A percentile compares a stretch with the other conserved stretches of the same genome.
Evolutionary conservation across 2,329 filamentous ascomycete species (phyloP).

Genomic region (Aspergillus viridinutans): DNA sequence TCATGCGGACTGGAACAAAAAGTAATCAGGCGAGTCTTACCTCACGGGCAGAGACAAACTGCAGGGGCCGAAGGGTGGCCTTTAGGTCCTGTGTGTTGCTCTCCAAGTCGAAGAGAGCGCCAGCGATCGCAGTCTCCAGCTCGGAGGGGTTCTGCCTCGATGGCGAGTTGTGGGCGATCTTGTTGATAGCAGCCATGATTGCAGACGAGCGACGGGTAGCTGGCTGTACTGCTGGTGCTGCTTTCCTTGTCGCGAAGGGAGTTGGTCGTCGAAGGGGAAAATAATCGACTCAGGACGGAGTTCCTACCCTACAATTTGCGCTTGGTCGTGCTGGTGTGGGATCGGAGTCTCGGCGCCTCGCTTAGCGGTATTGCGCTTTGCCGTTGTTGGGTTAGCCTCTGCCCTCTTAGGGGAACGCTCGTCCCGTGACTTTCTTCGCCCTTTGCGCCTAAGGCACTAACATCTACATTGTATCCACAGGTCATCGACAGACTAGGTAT

Average conservation of each 20-base stretch:
- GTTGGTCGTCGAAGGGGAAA: slow-evolving; percentile 27
- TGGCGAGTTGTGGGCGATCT: slow-evolving; percentile 96
- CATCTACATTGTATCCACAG: neutral
- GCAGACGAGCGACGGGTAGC: slow-evolving; percentile 40
- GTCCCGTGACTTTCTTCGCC: slow-evolving; percentile 30
- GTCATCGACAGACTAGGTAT: neutral
- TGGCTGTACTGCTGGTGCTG: slow-evolving; percentile 34
- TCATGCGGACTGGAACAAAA: neutral
- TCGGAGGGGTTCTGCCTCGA: slow-evolving; percentile 94
- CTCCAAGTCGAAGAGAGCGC: slow-evolving; percentile 98
- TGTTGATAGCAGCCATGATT: slow-evolving; percentile 81
- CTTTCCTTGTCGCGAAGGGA: slow-evolving; percentile 29
- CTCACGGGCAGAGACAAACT: slow-evolving; percentile 98
- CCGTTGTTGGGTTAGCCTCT: slow-evolving; percentile 18
- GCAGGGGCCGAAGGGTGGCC: slow-evolving; percentile 90
- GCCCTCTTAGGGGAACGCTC: slow-evolving; percentile 20
- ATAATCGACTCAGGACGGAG: slow-evolving; percentile 14
- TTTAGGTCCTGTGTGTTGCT: slow-evolving; percentile 98
- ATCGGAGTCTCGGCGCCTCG: slow-evolving; percentile 28
- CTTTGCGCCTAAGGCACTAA: slow-evolving; percentile 1
- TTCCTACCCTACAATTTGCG: slow-evolving; percentile 13
- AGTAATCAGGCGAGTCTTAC: slow-evolving; percentile 57
- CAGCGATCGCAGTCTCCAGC: slow-evolving; percentile 95
- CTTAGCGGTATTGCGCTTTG: slow-evolving; percentile 28
- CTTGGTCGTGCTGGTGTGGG: slow-evolving; percentile 19